These are phyloP conservation scores for Canariomyces notabilis DNA, from an alignment of 2,329 filamentous ascomycete species.

Conservation along the genomic window DNA sequence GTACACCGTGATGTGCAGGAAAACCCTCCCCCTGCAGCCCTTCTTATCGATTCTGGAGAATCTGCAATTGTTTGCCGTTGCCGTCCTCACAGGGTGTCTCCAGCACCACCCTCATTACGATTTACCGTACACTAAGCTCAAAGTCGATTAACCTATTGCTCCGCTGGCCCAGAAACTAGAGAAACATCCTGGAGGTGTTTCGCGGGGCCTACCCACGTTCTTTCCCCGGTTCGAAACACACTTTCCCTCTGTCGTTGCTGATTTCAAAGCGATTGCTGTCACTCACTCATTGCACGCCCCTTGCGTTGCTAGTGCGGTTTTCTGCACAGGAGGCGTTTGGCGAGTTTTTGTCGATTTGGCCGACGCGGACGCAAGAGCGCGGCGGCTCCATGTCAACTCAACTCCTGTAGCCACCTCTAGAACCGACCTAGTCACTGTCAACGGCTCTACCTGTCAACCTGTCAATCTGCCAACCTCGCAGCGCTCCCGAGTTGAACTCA, in stretches of 20 bases:
- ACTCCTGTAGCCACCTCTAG: too few relatives aligned
- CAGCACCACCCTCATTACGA: conserved; percentile 12
- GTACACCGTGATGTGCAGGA: too few relatives aligned
- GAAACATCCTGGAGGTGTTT: conserved; percentile 16
- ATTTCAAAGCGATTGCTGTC: background rate
- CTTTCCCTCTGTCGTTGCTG: background rate
- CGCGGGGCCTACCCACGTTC: conserved; percentile 5
- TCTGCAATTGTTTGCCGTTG: conserved; percentile 12
- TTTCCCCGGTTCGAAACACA: conserved; percentile 6
- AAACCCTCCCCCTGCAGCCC: conserved; percentile 13
- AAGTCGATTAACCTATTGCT: conserved; percentile 2
- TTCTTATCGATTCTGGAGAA: conserved; percentile 24
- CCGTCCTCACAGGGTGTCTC: conserved; percentile 7
- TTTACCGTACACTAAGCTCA: too few relatives aligned
- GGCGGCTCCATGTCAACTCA: background rate
- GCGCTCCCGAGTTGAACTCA: conserved; percentile 5
- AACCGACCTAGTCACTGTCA: too few relatives aligned
- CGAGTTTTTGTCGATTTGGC: conserved; percentile 2
- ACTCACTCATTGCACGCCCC: background rate
- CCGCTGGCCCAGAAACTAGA: conserved; percentile 3
- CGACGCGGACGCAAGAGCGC: background rate
- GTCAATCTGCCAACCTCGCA: conserved; percentile 9
- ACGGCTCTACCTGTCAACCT: background rate
- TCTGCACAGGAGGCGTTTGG: conserved; percentile 6
- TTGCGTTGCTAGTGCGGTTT: conserved; percentile 6